Evolutionary conservation across 352 stramenopile genomes (phyloP).

Genomic region (Plasmopara muralis): DNA sequence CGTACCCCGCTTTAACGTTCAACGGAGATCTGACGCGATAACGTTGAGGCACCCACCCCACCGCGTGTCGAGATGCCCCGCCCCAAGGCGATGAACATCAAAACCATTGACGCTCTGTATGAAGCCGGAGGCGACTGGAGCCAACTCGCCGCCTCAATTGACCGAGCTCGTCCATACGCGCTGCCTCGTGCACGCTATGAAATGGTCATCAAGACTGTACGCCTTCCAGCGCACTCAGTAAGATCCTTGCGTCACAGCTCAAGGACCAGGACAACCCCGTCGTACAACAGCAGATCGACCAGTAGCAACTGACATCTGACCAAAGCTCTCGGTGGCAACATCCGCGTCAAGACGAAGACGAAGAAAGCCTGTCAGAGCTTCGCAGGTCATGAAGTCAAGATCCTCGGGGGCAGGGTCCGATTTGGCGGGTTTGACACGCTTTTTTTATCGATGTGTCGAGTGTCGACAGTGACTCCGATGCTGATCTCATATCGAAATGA

Average conservation of each 20-base stretch:
- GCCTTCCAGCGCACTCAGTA: neutral
- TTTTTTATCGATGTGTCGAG: neutral
- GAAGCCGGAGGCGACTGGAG: neutral
- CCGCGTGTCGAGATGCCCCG: neutral
- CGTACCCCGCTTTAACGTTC: neutral
- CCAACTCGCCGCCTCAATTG: neutral
- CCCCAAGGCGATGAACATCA: neutral
- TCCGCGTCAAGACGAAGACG: neutral
- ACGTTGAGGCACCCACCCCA: neutral
- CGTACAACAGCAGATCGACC: neutral
- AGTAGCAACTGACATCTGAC: neutral
- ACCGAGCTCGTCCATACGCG: neutral
- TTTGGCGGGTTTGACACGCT: neutral
- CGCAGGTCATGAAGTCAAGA: neutral
- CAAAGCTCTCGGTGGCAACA: neutral
- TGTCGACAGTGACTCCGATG: neutral
- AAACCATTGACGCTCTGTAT: neutral
- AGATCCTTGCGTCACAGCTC: neutral
- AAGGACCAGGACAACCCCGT: neutral
- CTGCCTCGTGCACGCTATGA: neutral
- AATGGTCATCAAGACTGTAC: neutral
- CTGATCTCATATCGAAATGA: neutral
- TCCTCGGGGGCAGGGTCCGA: neutral
- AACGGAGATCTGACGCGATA: neutral
- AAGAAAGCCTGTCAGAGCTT: neutral